Conservation (phyloP, 177 flowering plant species). For the Vitis hybrid region DNA sequence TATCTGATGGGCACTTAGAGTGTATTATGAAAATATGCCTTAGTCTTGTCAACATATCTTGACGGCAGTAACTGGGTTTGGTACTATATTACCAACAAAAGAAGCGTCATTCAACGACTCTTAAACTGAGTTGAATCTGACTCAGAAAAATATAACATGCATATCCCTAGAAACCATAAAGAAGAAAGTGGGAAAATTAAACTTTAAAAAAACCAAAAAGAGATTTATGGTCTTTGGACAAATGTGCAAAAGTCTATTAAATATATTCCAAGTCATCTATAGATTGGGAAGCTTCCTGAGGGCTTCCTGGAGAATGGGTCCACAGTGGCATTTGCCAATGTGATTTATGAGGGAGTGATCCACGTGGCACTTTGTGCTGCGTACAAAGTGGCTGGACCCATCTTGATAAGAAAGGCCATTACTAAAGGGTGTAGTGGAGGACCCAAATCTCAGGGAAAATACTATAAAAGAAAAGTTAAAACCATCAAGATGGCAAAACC, state of each 20-base stretch:
- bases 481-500: not conserved
- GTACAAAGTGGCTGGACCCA: slow-evolving; percentile 32
- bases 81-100: too few relatives aligned
- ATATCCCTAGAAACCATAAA: not conserved
- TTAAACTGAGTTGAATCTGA: slow-evolving; percentile 12
- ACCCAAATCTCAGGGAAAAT: slow-evolving; percentile 15
- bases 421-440: slow-evolving; percentile 25
- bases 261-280: not conserved
- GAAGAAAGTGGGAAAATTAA: too few relatives aligned
- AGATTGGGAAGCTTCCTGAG: slow-evolving; percentile 8
- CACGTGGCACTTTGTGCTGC: slow-evolving; percentile 22
- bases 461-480: slow-evolving; percentile 1
- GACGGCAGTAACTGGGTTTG: too few relatives aligned
- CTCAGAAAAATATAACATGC: slow-evolving; percentile 7
- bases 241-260: not conserved
- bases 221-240: not conserved
- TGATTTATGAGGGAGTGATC: slow-evolving; percentile 4
- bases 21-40: too few relatives aligned
- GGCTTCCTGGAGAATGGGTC: slow-evolving; percentile 17
- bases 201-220: too few relatives aligned
- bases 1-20: too few relatives aligned
- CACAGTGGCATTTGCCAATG: slow-evolving; percentile 11
- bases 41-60: too few relatives aligned
- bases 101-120: not conserved
- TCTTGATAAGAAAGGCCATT: slow-evolving; percentile 21